phyloP scores from a whole-genome alignment of 1,284 basidiomycete genomes.

The Rhodotorula sp. region DNA sequence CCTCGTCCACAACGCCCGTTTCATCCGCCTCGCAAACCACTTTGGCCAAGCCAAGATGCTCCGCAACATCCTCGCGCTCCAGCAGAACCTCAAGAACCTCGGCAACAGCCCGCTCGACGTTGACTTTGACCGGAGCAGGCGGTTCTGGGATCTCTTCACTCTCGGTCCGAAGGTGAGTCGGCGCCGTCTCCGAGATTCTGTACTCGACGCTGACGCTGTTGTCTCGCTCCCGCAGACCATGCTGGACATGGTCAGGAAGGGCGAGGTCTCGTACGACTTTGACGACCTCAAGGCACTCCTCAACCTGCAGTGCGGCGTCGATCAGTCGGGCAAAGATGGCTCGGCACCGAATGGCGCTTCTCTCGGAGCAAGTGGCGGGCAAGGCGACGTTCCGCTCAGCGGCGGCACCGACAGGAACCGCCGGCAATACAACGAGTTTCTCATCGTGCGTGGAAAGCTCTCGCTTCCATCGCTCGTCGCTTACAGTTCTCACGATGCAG shows the following conservation, averaged over 20 bases:
- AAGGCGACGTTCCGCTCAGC: constrained; percentile 3
- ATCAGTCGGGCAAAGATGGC: constrained; percentile 51
- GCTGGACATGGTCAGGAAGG: constrained; percentile 63
- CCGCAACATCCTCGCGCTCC: constrained; percentile 85
- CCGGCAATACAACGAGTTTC: constrained; percentile 28
- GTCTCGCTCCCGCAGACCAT: constrained; percentile 57
- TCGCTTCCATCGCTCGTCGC: background rate
- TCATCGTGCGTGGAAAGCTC: constrained; percentile 13
- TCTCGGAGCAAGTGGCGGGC: background rate
- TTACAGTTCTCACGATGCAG: background rate
- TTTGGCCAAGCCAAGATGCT: constrained; percentile 84
- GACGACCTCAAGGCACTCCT: constrained; percentile 89
- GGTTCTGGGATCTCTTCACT: constrained; percentile 77
- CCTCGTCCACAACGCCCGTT: constrained; percentile 70
- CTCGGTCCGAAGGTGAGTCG: constrained; percentile 66
- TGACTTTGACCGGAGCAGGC: constrained; percentile 70
- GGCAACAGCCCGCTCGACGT: constrained; percentile 59
- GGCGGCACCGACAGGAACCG: constrained; percentile 14
- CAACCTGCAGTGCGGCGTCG: constrained; percentile 77
- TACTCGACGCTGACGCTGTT: background rate
- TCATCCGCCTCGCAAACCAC: constrained; percentile 68
- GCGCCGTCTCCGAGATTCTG: no score
- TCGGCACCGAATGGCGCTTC: background rate
- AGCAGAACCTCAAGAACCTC: constrained; percentile 85
- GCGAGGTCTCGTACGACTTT: constrained; percentile 62